Evolutionary conservation across 2,329 filamentous ascomycete genomes (phyloP).

Genomic region (Chaetomiaceae sp.): DNA sequence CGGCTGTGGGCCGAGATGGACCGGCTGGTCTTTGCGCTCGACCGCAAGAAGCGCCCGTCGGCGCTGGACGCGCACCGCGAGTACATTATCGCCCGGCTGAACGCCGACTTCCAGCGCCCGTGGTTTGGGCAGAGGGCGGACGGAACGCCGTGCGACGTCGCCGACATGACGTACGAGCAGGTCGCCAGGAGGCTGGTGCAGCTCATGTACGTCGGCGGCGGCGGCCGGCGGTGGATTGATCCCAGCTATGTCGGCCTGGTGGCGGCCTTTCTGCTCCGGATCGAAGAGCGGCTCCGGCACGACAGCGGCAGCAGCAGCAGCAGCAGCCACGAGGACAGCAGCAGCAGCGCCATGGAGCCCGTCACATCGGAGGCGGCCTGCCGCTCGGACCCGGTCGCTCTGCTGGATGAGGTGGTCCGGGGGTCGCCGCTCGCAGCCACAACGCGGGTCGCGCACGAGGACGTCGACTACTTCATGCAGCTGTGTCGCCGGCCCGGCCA

Average conservation of each 20-base stretch:
- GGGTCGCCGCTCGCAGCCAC: neutral
- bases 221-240: neutral
- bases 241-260: neutral
- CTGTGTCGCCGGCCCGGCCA: constrained; percentile 85
- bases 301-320: too few relatives aligned
- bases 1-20: constrained; percentile 98
- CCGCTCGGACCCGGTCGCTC: neutral
- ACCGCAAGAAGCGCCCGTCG: constrained; percentile 88
- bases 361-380: neutral
- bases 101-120: constrained; percentile 40
- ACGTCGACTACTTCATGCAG: constrained; percentile 80
- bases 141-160: neutral
- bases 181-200: neutral
- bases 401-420: neutral
- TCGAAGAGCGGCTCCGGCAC: neutral
- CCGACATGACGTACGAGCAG: neutral
- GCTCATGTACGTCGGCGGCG: neutral
- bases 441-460: neutral
- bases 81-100: constrained; percentile 89
- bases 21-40: constrained; percentile 82
- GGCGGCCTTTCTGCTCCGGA: neutral
- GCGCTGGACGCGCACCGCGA: constrained; percentile 71
- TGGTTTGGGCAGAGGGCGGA: neutral
- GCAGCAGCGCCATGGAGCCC: neutral
- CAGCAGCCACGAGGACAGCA: too few relatives aligned